These are phyloP conservation scores for Fomes fomentarius DNA, from an alignment of 1,284 basidiomycete species.

Conservation along the genomic window DNA sequence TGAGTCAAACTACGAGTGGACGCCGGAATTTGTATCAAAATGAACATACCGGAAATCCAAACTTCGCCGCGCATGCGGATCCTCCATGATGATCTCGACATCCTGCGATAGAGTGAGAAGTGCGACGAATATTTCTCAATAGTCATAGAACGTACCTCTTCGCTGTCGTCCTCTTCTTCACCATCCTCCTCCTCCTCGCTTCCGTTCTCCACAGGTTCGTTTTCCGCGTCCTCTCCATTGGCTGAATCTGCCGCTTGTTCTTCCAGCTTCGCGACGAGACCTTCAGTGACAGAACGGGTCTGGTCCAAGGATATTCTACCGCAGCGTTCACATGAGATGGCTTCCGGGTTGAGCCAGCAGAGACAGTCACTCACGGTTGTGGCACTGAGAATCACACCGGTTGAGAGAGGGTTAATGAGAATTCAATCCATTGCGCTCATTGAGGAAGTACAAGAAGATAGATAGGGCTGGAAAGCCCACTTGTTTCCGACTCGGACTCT, in stretches of 20 bases:
- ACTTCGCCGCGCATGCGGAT: slow-evolving; percentile 60
- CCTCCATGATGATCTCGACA: slow-evolving; percentile 77
- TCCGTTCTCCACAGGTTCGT: slow-evolving; percentile 39
- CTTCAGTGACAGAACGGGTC: slow-evolving; percentile 42
- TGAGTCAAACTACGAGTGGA: neutral
- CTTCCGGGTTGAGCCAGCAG: slow-evolving; percentile 12
- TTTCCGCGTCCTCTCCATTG: slow-evolving; percentile 34
- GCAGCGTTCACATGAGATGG: slow-evolving; percentile 12
- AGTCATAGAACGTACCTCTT: slow-evolving; percentile 49
- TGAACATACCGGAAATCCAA: slow-evolving; percentile 68
- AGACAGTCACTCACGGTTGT: slow-evolving; percentile 52
- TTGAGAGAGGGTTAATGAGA: slow-evolving; percentile 16
- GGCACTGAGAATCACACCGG: slow-evolving; percentile 48
- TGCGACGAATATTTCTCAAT: too few species aligned
- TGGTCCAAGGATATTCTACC: slow-evolving; percentile 51
- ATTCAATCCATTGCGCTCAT: slow-evolving; percentile 24
- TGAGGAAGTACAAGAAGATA: slow-evolving; percentile 18
- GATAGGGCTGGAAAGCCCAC: slow-evolving; percentile 8
- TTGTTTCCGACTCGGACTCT: slow-evolving; percentile 30
- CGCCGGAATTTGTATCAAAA: neutral
- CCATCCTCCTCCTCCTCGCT: slow-evolving; percentile 45
- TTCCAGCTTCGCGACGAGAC: slow-evolving; percentile 50
- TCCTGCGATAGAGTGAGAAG: slow-evolving; percentile 48
- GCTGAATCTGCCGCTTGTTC: slow-evolving; percentile 37
- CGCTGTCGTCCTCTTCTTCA: slow-evolving; percentile 40